Percentiles rank a stretch among this genome's conserved stretches.
phyloP scores from a whole-genome alignment of 805 yeast species.

The Lachancea nothofagi region DNA sequence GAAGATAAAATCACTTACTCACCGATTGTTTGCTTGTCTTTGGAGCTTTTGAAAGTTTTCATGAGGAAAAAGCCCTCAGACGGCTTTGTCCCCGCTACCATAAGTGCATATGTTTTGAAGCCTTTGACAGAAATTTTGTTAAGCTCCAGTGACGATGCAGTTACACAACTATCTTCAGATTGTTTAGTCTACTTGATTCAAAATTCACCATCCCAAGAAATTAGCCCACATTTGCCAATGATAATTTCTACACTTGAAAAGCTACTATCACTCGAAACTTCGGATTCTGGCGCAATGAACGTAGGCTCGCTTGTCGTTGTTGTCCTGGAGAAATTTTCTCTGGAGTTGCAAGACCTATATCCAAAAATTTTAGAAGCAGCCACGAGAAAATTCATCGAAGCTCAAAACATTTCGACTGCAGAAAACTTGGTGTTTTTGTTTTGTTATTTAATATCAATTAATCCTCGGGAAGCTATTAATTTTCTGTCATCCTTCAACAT shows the following conservation, averaged over 20 bases:
- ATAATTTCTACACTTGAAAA: constrained; percentile 53
- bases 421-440: constrained; percentile 75
- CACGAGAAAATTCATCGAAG: constrained; percentile 55
- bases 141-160: constrained; percentile 62
- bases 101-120: constrained; percentile 23
- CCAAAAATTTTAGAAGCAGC: constrained; percentile 68
- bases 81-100: constrained; percentile 22
- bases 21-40: constrained; percentile 42
- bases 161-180: constrained; percentile 72
- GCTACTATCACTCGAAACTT: constrained; percentile 61
- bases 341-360: constrained; percentile 34
- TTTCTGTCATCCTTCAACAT: constrained; percentile 45
- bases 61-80: constrained; percentile 30
- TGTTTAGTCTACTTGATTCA: constrained; percentile 57
- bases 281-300: constrained; percentile 78
- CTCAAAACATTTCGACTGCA: constrained; percentile 65
- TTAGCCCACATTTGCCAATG: constrained; percentile 14
- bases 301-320: constrained; percentile 62
- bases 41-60: constrained; percentile 28
- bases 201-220: constrained; percentile 30
- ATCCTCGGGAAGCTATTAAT: constrained; percentile 58
- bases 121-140: constrained; percentile 28
- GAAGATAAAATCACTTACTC: constrained; percentile 42
- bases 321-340: constrained; percentile 48
- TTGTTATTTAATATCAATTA: constrained; percentile 58